Evolutionary conservation across 306 rosid species (phyloP), one percentile per base, ranked within the genome.

Genomic region (Adenanthera pavonina): DNA sequence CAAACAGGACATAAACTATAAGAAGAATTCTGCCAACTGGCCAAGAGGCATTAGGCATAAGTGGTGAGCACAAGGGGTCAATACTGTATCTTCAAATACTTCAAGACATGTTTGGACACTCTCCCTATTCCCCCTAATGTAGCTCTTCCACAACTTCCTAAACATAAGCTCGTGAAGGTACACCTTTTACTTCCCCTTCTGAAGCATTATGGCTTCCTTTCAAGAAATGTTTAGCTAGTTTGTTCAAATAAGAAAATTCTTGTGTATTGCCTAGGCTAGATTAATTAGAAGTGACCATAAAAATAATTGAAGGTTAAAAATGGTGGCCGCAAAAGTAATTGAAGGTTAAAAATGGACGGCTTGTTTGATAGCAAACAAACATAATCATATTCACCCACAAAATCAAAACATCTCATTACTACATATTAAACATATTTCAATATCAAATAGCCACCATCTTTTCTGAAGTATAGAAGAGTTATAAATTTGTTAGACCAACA

Each of bases 91-190:
- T 90, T 95, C 98, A 81, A 90, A 95, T 79, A 92, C 97, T 90
- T 95, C 98, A 44, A 95, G 97, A 85, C 98, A 95, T 84, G 92
- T n/a, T 95, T 30, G 98, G 98, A 70, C 98, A 95, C 84, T 95
- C 98, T 88, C 97, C 95, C 41, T 88, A 81, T 75, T 91, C 98
- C 86, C 97, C 97, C 48, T 85, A 90, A 2, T 92, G 92, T 40
- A 95, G 84, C 84, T 95, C 98, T 73, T 92, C 97, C 54, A 95
- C 90, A 66, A 95, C 97, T 89, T 95, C 94, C 83, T 95, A 88
- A 82, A 95, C 87, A 87, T 91, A 95, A 78, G 98, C 98, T 78
- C 74, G 88, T 14, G 98, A 91, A 80, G 94, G 97, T 76, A 80
- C 75, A 73, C 86, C 92, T 88, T 89, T 87, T 68, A 77, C 88